Evolutionary conservation across 768 basidiomycete genomes (phyloP).

Genomic region (Trametes sanguinea): DNA sequence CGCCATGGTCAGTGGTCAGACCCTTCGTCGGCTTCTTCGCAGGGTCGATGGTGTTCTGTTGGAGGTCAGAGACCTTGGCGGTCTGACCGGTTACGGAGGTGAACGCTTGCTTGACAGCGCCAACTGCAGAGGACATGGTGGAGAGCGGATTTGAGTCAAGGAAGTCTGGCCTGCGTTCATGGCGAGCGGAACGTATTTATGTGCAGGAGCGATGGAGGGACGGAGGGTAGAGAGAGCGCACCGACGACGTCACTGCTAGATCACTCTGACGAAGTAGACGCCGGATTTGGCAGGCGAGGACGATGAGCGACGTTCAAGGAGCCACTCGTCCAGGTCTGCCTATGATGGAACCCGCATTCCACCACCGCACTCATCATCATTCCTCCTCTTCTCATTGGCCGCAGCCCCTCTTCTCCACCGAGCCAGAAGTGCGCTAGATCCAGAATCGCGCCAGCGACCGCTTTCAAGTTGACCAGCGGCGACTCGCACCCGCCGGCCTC

Average conservation of each 20-base stretch:
- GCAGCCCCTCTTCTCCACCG: background rate
- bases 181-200: slow-evolving; percentile 4
- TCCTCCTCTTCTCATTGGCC: background rate
- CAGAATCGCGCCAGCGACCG: no score
- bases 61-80: slow-evolving; percentile 31
- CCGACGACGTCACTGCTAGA: slow-evolving; percentile 22
- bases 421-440: background rate
- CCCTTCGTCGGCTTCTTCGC: slow-evolving; percentile 26
- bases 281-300: slow-evolving; percentile 6
- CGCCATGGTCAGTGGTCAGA: slow-evolving; percentile 66
- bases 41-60: slow-evolving; percentile 37
- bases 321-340: slow-evolving; percentile 7
- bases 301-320: background rate
- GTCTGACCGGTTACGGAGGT: slow-evolving; percentile 26
- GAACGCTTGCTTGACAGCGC: slow-evolving; percentile 28
- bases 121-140: slow-evolving; percentile 26
- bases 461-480: no score
- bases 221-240: background rate
- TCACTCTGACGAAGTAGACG: slow-evolving; percentile 19
- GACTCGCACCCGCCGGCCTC: no score
- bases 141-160: background rate
- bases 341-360: slow-evolving; percentile 4
- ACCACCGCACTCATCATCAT: background rate
- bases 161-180: background rate
- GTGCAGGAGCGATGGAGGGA: slow-evolving; percentile 3